Evolutionary conservation across 2,329 filamentous ascomycete species (phyloP), one percentile per base, ranked within the genome.

Genomic region (Volutella citrinella): DNA sequence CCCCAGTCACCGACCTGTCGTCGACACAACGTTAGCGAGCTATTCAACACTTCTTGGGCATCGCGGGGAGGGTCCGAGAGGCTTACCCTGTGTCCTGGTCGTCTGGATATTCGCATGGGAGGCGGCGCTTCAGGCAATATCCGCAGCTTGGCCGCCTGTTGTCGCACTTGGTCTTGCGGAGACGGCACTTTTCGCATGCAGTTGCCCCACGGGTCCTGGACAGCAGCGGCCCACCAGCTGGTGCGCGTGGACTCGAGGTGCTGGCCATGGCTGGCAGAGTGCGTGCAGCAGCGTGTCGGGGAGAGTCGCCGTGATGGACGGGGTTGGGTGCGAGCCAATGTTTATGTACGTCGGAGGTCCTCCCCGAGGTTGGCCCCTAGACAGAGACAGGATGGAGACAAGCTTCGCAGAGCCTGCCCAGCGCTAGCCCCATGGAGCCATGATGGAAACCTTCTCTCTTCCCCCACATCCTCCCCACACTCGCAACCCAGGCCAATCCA

Each of bases 101-200:
- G 10, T 16, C 23, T 4, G 21, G 6, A 19, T 36, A 36, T 6
- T 31, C 34, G 18, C 34, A 36, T 11, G 22, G 10, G 11, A 32
- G 4, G 17, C 19, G n/a, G 13, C 18, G n/a, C 28, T 30, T 31
- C n/a, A 27, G n/a, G 14, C 34, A 36, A 14, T 27, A 36, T 5
- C 34, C 28, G 19, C 34, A 36, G n/a, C 16, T 36, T 7, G 34
- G 34, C 10, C 34, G 34, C 13, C 18, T 17, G 23, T 30, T 31
- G 23, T 36, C 34, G 23, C 34, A 36, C 14, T 20, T 36, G 6
- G 34, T 36, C 19, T 36, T 36, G 15, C 34, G 21, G 5, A 10
- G 6, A 7, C 34, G 28, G 19, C 34, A 36, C 12, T 31, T 30
- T 16, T 36, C 28, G 23, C 34, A 36, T 7, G 34, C 34, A 7